Base-by-base conservation (phyloP, 805 yeast genomes). In the Teunomyces barrocoloradensis region DNA sequence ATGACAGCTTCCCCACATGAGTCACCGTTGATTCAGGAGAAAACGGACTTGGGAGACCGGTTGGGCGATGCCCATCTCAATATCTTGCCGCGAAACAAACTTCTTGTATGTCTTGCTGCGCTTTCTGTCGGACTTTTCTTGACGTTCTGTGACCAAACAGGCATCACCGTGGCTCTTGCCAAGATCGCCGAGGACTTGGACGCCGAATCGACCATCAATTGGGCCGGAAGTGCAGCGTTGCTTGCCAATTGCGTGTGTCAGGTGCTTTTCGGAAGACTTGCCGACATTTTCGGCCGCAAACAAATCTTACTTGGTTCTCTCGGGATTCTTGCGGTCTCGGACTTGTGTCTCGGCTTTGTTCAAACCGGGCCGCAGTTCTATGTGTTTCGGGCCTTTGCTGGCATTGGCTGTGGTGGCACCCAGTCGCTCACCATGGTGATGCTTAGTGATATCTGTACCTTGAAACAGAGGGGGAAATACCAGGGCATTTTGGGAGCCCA, bases 181-280 rank as follows among this genome's bases (percentile, higher is more conserved):
- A 42, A 42, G 7, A 57, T 59, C n/a, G 56, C 56, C 10, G 40
- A 49, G 15, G 61, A 56, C 30, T 43, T 59, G 35, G 43, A 53
- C 7, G 63, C 63, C 1, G 54, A 54, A 21, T 51, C 55, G 29
- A 48, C 60, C 38, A 59, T 59, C 47, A 56, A 59, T 27, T 86
- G 92, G 91, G 84, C 86, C 2, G 89, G 90, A 3, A 81, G 90
- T 0, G 78, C 87, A 0, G 82, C 84, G 46, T 68, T 87, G 28
- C 65, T 87, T 25, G 83, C 91, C 1, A 81, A 80, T 50, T 79
- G 88, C 3, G 87, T 87, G 1, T 84, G 85, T 61, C 91, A 85
- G 64, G 91, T 89, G 0, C 60, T 87, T 21, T 84, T 81, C 47
- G 94, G 92, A 4, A 79, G 84, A 48, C 67, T 85, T 28, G 78